phyloP scores from a whole-genome alignment of 2,329 filamentous ascomycete genomes.

The Ophiocordyceps sinensis region DNA sequence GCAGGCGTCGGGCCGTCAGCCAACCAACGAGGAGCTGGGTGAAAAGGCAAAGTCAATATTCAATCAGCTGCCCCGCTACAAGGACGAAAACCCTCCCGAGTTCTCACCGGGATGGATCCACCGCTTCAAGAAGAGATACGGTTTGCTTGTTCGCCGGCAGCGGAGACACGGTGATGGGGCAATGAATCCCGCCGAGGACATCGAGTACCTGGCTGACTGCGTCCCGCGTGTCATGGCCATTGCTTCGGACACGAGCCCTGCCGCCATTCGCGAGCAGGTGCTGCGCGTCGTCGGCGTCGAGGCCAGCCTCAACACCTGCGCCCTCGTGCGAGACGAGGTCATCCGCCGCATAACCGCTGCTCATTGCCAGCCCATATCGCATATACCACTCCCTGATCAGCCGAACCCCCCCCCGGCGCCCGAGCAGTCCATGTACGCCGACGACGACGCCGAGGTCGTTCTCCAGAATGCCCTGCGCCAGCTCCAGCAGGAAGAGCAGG shows the following conservation, averaged over 20 bases:
- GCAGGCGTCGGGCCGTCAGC: constrained; percentile 37
- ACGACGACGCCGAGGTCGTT: constrained; percentile 42
- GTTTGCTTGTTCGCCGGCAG: constrained; percentile 40
- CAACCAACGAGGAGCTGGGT: constrained; percentile 47
- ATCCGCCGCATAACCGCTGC: constrained; percentile 22
- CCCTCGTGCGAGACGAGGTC: constrained; percentile 43
- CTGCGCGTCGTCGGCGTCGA: constrained; percentile 41
- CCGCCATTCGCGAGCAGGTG: constrained; percentile 43
- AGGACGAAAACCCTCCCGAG: constrained; percentile 43
- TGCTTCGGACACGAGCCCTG: constrained; percentile 41
- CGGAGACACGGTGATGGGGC: constrained; percentile 34
- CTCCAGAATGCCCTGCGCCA: constrained; percentile 44
- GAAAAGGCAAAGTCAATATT: constrained; percentile 49
- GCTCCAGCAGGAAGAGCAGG: constrained; percentile 44
- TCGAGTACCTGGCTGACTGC: constrained; percentile 45
- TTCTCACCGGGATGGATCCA: constrained; percentile 52
- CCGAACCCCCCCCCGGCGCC: constrained; percentile 13
- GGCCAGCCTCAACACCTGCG: constrained; percentile 36
- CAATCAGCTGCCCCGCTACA: constrained; percentile 42
- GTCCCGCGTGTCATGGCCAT: constrained; percentile 46
- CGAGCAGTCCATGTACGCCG: constrained; percentile 26
- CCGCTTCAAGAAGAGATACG: constrained; percentile 49
- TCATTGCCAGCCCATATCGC: constrained; percentile 9
- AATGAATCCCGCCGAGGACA: constrained; percentile 36
- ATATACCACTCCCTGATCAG: constrained; percentile 7